Evolutionary conservation across 2,329 filamentous ascomycete genomes (phyloP), one percentile per base, ranked within the genome.

Genomic region (Eutypa lata): DNA sequence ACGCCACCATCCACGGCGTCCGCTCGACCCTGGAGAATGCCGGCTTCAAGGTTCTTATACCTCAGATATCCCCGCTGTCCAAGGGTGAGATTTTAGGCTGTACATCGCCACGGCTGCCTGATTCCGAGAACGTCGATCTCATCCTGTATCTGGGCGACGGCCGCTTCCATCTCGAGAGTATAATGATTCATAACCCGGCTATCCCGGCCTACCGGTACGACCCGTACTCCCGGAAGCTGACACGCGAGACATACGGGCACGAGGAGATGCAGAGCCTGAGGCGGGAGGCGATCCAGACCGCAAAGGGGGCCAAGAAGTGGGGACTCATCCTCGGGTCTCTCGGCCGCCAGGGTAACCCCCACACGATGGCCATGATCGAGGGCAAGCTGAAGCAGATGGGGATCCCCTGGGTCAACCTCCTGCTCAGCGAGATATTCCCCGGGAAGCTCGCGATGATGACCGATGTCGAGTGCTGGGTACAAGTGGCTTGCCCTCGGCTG

Each of bases 21-120:
- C 85, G 86, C 57, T 80, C 86, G 28, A 81, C 84, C 16, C 82
- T 99, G 7, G 90, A 96, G 61, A 84, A 83, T 43, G 90, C 90
- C 14, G 94, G 94, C 16, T 97, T 93, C 77, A 84, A 81, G 53
- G 82, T 97, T 33, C 68, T 96, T 22, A 88, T 97, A 31, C 94
- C 94, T 0, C 94, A 99, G 71, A 96, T 97, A 58, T 86, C 89
- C 33, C 95, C 94, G 0, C 73, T 99, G 5, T 96, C 90, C 55
- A 96, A 94, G 67, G 94, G 94, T 49, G 94, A 99, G 74, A 96
- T 99, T 49, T 77, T 99, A 1, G 94, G 94, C n/a, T 99, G 94
- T 71, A 99, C 94, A 7, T 96, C 92, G 0, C 94, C 94, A 0
- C 81, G 81, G 21, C 77, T 93, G 2, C 68, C 76, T 14, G 70